These are phyloP conservation scores for Cenchrus purpureus DNA, from an alignment of 176 grass and related monocot genomes.

Conservation along the genomic window DNA sequence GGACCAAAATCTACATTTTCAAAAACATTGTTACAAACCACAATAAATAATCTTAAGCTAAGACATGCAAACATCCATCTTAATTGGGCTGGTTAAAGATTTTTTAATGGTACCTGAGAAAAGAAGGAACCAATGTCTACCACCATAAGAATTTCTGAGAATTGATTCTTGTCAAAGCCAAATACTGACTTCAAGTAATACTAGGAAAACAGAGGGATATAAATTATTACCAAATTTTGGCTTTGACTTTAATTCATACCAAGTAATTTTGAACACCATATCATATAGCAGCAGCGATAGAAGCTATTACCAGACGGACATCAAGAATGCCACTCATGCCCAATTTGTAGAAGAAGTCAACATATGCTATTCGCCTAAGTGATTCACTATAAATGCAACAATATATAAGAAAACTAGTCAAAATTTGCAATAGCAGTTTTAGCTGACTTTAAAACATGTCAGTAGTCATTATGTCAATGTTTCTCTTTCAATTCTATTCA, in stretches of 20 bases:
- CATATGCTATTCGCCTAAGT: slow-evolving; percentile 58
- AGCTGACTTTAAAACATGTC: not conserved
- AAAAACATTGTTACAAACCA: slow-evolving; percentile 1
- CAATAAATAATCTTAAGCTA: not conserved
- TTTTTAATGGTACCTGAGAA: slow-evolving; percentile 61
- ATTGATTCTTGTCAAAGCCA: slow-evolving; percentile 90
- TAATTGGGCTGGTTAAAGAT: not conserved
- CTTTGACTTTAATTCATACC: not conserved
- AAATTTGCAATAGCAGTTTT: not conserved
- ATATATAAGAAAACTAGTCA: not conserved
- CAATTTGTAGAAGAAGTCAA: slow-evolving; percentile 84
- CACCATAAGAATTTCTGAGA: slow-evolving; percentile 89
- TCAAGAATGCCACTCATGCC: slow-evolving; percentile 79
- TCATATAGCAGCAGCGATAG: not conserved
- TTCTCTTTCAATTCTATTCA: not conserved
- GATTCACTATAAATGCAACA: slow-evolving; percentile 54
- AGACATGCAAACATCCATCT: not conserved
- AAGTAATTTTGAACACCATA: slow-evolving; percentile 12
- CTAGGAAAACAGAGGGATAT: slow-evolving; percentile 37
- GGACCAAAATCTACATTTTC: slow-evolving; percentile 67
- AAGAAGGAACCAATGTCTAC: slow-evolving; percentile 84
- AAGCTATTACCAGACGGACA: slow-evolving; percentile 62
- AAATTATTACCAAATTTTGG: not conserved
- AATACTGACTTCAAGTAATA: slow-evolving; percentile 89
- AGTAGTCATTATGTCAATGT: not conserved